A percentile compares a stretch with the other conserved stretches of the same genome.
Conservation (phyloP, 345 rosid genomes). For the Citrus inodora region DNA sequence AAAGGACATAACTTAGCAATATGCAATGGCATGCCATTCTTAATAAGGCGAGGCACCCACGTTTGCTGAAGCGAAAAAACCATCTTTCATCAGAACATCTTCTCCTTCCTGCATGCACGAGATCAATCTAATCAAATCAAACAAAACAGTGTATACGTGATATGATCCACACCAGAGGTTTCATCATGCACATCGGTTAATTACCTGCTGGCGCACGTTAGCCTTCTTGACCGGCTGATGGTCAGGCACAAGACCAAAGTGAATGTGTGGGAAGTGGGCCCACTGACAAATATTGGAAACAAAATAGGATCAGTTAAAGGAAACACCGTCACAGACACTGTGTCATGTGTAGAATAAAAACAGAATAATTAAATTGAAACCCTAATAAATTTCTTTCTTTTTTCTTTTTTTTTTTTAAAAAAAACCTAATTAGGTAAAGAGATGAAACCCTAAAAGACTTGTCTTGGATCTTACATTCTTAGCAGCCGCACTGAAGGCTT, state of each 20-base stretch:
- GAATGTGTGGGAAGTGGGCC: slow-evolving; percentile 67
- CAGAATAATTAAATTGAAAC: slow-evolving; percentile 5
- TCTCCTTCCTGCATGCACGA: slow-evolving; percentile 35
- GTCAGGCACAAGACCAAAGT: slow-evolving; percentile 63
- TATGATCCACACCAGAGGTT: neutral
- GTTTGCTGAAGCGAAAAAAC: slow-evolving; percentile 39
- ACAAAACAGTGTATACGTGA: neutral
- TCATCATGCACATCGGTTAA: neutral
- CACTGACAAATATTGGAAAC: slow-evolving; percentile 32
- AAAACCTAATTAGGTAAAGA: slow-evolving; percentile 30
- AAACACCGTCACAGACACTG: neutral
- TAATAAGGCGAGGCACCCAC: slow-evolving; percentile 40
- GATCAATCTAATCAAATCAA: neutral
- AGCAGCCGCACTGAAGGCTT: slow-evolving; percentile 99
- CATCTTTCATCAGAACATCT: slow-evolving; percentile 43
- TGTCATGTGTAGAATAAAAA: neutral
- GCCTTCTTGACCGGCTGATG: slow-evolving; percentile 44
- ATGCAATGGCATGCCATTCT: neutral
- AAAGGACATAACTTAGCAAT: neutral
- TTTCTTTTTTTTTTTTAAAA: neutral
- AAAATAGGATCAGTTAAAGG: slow-evolving; percentile 7
- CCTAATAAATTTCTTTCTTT: slow-evolving; percentile 12
- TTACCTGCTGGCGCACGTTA: slow-evolving; percentile 41
- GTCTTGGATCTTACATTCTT: slow-evolving; percentile 76
- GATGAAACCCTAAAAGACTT: slow-evolving; percentile 12